Evolutionary conservation across 768 basidiomycete species (phyloP).

Genomic region (Leccinellum albellum): DNA sequence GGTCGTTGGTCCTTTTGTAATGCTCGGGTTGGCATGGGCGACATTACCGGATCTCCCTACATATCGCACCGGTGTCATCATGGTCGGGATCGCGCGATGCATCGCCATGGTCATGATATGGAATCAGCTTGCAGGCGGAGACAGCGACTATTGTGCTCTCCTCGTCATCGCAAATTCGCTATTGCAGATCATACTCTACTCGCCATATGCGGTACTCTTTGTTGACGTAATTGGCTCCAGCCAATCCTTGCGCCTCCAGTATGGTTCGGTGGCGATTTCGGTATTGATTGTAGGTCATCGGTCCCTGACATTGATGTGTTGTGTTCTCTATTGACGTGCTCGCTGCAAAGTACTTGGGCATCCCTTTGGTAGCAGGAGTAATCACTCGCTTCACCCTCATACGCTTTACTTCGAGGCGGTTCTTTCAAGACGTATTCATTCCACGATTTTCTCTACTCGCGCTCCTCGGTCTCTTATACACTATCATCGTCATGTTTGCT

Average conservation of each 20-base stretch:
- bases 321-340: not conserved
- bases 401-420: slow-evolving; percentile 39
- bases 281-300: slow-evolving; percentile 62
- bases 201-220: slow-evolving; percentile 71
- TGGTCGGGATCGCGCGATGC: slow-evolving; percentile 54
- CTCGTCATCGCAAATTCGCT: slow-evolving; percentile 78
- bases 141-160: slow-evolving; percentile 71
- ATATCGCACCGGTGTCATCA: slow-evolving; percentile 75
- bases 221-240: slow-evolving; percentile 63
- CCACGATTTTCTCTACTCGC: slow-evolving; percentile 66
- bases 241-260: slow-evolving; percentile 42
- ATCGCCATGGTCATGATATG: slow-evolving; percentile 77
- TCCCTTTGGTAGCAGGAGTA: slow-evolving; percentile 69
- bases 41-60: slow-evolving; percentile 74
- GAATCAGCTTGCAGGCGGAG: slow-evolving; percentile 70
- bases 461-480: slow-evolving; percentile 76
- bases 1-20: slow-evolving; percentile 76
- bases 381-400: slow-evolving; percentile 61
- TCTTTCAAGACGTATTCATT: slow-evolving; percentile 59
- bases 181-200: slow-evolving; percentile 67
- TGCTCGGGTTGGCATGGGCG: slow-evolving; percentile 85
- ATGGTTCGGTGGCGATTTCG: slow-evolving; percentile 58
- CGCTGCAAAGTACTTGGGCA: slow-evolving; percentile 68
- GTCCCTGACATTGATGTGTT: not conserved
- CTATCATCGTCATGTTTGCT: slow-evolving; percentile 73